These are phyloP conservation scores for Aspergillus pseudoviridinutans DNA, from an alignment of 2,329 filamentous ascomycete species.

Conservation along the genomic window DNA sequence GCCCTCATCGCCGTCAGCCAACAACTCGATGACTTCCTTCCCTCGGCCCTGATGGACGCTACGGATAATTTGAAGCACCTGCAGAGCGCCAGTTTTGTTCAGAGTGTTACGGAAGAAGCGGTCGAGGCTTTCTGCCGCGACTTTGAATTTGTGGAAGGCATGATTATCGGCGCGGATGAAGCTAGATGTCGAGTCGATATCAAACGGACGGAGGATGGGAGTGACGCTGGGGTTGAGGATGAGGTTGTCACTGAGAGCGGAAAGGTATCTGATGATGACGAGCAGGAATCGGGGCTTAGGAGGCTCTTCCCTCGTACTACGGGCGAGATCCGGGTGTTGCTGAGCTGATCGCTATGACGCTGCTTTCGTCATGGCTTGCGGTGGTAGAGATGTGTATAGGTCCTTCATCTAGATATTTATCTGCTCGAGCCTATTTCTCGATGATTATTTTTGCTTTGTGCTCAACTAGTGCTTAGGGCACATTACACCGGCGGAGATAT, in stretches of 20 bases:
- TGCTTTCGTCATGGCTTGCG: not conserved
- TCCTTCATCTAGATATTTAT: not conserved
- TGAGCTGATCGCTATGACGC: conserved; percentile 44
- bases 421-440: not conserved
- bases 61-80: conserved; percentile 74
- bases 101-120: conserved; percentile 75
- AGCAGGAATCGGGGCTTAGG: conserved; percentile 41
- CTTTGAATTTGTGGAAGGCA: conserved; percentile 68
- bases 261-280: conserved; percentile 33
- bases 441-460: not conserved
- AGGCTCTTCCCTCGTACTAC: conserved; percentile 61
- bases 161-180: conserved; percentile 58
- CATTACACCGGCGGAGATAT: not conserved
- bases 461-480: not conserved
- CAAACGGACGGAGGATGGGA: conserved; percentile 20
- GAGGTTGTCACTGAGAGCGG: conserved; percentile 26
- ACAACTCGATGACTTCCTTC: conserved; percentile 81
- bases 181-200: conserved; percentile 34
- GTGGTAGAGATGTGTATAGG: not conserved
- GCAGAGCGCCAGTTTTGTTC: conserved; percentile 66
- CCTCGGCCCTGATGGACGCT: conserved; percentile 88
- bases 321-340: conserved; percentile 59
- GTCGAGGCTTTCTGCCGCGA: conserved; percentile 79
- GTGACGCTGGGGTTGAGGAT: conserved; percentile 21
- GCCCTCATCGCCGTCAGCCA: conserved; percentile 67